Conservation (phyloP, 805 yeast genomes). For the Lachancea quebecensis region DNA sequence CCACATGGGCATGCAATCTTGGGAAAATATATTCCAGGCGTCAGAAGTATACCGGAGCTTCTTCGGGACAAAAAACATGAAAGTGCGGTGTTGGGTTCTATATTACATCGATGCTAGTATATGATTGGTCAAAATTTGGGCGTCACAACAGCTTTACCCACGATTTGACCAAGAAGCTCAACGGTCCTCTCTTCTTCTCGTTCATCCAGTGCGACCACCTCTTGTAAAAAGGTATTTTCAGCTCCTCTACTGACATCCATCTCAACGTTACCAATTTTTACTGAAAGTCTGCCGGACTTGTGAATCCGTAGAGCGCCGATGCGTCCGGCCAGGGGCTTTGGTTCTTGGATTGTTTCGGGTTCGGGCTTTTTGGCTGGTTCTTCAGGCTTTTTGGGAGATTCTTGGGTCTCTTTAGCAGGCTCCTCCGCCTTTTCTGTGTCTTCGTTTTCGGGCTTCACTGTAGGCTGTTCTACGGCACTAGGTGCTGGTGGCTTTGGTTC, state of each 20-base stretch:
- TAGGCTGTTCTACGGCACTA: background rate
- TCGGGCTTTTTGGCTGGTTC: slow-evolving; percentile 1
- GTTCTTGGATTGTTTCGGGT: slow-evolving; percentile 6
- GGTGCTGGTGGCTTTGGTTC: slow-evolving; percentile 7
- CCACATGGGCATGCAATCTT: too few species aligned
- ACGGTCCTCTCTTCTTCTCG: slow-evolving; percentile 37
- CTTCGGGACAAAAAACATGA: too few species aligned
- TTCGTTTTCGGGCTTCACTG: slow-evolving; percentile 10
- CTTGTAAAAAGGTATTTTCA: slow-evolving; percentile 63
- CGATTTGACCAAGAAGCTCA: slow-evolving; percentile 47
- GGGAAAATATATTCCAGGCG: background rate
- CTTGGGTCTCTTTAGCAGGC: slow-evolving; percentile 7
- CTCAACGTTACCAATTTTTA: slow-evolving; percentile 62
- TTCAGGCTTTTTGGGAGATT: slow-evolving; percentile 11
- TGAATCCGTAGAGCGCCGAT: slow-evolving; percentile 73
- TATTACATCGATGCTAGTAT: background rate
- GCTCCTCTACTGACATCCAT: slow-evolving; percentile 71
- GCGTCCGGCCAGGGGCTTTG: slow-evolving; percentile 39
- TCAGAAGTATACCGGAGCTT: background rate
- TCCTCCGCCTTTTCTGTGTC: slow-evolving; percentile 4
- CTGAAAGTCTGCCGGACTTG: slow-evolving; percentile 73
- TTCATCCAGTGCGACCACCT: slow-evolving; percentile 50
- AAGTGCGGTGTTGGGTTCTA: background rate
- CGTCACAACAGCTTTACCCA: slow-evolving; percentile 50
- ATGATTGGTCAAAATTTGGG: slow-evolving; percentile 36